These are phyloP conservation scores for Lipomyces sp. DNA, from an alignment of 805 yeast species.

Conservation along the genomic window DNA sequence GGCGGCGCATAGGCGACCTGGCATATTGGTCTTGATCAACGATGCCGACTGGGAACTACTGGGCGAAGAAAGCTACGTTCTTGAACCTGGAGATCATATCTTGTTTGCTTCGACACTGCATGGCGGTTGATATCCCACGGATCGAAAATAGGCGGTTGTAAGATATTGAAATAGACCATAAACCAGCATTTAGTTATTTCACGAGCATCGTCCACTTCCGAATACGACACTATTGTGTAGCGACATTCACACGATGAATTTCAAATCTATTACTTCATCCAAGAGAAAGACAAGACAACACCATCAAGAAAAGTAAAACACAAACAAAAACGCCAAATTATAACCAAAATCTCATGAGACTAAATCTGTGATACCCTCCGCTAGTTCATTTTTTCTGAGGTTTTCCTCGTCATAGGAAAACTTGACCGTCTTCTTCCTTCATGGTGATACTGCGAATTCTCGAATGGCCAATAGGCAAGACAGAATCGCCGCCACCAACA, in stretches of 20 bases:
- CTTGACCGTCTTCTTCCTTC: constrained; percentile 23
- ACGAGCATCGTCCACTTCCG: background rate
- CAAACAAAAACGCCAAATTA: background rate
- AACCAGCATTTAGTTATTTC: no score
- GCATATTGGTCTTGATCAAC: constrained; percentile 83
- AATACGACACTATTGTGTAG: background rate
- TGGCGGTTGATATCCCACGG: constrained; percentile 62
- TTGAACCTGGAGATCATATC: constrained; percentile 71
- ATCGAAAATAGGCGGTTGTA: background rate
- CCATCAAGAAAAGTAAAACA: background rate
- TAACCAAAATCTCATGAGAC: background rate
- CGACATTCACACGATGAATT: background rate
- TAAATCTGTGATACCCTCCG: background rate
- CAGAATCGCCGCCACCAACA: constrained; percentile 7
- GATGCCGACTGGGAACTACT: constrained; percentile 97
- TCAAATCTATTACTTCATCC: background rate
- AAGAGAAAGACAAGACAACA: background rate
- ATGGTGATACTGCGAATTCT: background rate
- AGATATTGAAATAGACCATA: background rate
- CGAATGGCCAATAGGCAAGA: background rate
- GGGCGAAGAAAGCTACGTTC: constrained; percentile 76
- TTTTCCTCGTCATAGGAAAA: constrained; percentile 16
- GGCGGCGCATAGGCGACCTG: constrained; percentile 61
- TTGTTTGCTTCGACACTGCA: constrained; percentile 91
- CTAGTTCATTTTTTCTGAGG: background rate